Evolutionary conservation across 352 stramenopile genomes (phyloP).

Genomic region (Phytophthora litchii): DNA sequence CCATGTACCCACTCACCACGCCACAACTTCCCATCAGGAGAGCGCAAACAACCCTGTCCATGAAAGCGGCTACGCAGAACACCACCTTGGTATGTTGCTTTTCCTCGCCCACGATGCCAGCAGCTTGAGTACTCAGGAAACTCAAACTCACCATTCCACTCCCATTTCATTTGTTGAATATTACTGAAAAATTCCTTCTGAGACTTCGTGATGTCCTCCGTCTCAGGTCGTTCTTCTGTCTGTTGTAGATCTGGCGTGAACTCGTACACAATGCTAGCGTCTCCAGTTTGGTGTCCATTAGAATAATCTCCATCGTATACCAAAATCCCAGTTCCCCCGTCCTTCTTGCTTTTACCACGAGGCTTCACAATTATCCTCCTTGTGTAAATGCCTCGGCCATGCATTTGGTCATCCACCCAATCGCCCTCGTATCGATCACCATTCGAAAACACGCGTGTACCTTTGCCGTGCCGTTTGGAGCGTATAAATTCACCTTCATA

Average conservation of each 20-base stretch:
- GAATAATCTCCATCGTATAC: slow-evolving; percentile 63
- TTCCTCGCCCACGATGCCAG: slow-evolving; percentile 64
- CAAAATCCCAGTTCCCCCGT: slow-evolving; percentile 11
- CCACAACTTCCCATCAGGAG: slow-evolving; percentile 65
- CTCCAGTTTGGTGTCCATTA: slow-evolving; percentile 50
- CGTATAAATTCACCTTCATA: slow-evolving; percentile 60
- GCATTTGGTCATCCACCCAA: slow-evolving; percentile 63
- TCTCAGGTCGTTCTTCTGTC: slow-evolving; percentile 6
- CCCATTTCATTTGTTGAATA: slow-evolving; percentile 4
- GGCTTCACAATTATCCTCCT: slow-evolving; percentile 14
- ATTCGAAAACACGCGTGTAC: slow-evolving; percentile 52
- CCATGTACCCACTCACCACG: slow-evolving; percentile 55
- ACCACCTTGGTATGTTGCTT: slow-evolving; percentile 57
- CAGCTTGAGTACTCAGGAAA: slow-evolving; percentile 62
- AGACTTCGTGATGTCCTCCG: background rate
- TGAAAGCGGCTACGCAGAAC: slow-evolving; percentile 71
- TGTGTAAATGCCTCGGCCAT: slow-evolving; percentile 56
- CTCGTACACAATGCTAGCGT: slow-evolving; percentile 46
- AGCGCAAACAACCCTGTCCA: slow-evolving; percentile 53
- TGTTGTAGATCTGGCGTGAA: slow-evolving; percentile 28
- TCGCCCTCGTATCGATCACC: slow-evolving; percentile 62
- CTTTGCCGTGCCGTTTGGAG: slow-evolving; percentile 62
- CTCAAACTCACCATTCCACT: slow-evolving; percentile 69
- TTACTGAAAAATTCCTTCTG: slow-evolving; percentile 2
- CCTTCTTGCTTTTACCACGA: slow-evolving; percentile 13